A percentile compares a stretch with the other conserved stretches of the same genome.
phyloP scores from a whole-genome alignment of 2,329 filamentous ascomycete genomes.

The Apiospora arundinis region DNA sequence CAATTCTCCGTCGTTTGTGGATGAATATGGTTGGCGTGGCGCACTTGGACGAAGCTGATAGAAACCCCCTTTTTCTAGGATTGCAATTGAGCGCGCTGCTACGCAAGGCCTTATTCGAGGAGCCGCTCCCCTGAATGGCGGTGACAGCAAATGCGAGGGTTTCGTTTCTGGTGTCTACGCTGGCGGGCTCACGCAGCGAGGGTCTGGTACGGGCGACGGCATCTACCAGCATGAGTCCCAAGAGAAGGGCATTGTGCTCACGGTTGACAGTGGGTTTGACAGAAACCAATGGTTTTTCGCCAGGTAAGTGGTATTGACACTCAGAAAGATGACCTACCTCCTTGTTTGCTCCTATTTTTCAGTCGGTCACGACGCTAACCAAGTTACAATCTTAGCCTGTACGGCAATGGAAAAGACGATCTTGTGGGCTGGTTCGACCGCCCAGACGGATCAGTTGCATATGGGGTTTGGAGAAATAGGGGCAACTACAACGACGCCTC shows the following conservation, averaged over 20 bases:
- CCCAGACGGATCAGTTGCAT: slow-evolving; percentile 35
- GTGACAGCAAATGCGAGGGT: slow-evolving; percentile 31
- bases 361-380: not conserved
- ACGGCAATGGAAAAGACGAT: slow-evolving; percentile 28
- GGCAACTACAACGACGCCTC: slow-evolving; percentile 22
- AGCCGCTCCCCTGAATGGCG: slow-evolving; percentile 24
- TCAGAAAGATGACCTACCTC: no score
- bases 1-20: not conserved
- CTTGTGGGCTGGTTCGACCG: slow-evolving; percentile 35
- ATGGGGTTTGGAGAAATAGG: slow-evolving; percentile 23
- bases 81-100: slow-evolving; percentile 18
- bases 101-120: slow-evolving; percentile 20
- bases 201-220: slow-evolving; percentile 38
- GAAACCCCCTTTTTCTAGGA: slow-evolving; percentile 10
- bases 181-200: slow-evolving; percentile 36
- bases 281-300: slow-evolving; percentile 35
- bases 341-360: no score
- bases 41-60: not conserved
- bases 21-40: not conserved
- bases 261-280: slow-evolving; percentile 31
- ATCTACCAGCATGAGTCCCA: slow-evolving; percentile 36
- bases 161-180: slow-evolving; percentile 30
- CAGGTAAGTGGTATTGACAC: not conserved
- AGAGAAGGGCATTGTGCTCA: slow-evolving; percentile 28
- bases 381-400: not conserved